Base-by-base conservation (phyloP, 1,139 yeast species). In the Taphrina wiesneri region DNA sequence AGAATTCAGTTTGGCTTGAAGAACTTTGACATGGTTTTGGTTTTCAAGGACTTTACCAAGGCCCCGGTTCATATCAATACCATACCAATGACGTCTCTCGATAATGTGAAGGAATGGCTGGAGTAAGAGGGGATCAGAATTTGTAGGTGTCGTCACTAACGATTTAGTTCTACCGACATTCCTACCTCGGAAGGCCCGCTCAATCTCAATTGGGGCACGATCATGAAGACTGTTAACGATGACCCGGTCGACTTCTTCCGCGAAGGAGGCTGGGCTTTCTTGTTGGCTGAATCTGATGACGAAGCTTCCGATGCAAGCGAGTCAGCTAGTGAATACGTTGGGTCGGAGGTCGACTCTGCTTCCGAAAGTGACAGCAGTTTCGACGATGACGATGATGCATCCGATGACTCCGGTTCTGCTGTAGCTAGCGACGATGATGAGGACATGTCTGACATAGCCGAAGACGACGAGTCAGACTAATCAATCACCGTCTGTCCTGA, bases 1-100 rank as follows among this genome's bases (percentile, higher is more conserved):
- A 87, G 99, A 81, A 96, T 93, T 46, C 97, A 92, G 76, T 95
- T 93, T 75, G 99, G 99, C 1, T 83, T 93, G 74, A 91, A 91
- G 79, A 95, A 95, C 78, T 95, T 93, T 74, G 99, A 93, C 80
- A 79, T 93, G 77, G 99, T 93, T 30, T 90, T 93, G 77, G 93
- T 95, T 3, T 92, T 89, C 78, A 93, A 92, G 77, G 98, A 93
- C 77, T 91, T 91, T 75, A 80, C 82, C 70, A 86, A 83, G 73
- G 88, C 98, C 0, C 97, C 91, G 26, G 90, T 90, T 23, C 97
- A 93, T 76, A 86, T 93, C 71, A 93, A 92, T 76, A 91, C 98
- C 1, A 90, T 93, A 68, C 98, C 98, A 34, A 90, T 91, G 85
- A 96, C 89, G 73, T 83, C 89, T 67, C 80, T 93, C 67, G 99